These are phyloP conservation scores for Rhinocladiella similis DNA, from an alignment of 2,329 filamentous ascomycete genomes.

Conservation along the genomic window DNA sequence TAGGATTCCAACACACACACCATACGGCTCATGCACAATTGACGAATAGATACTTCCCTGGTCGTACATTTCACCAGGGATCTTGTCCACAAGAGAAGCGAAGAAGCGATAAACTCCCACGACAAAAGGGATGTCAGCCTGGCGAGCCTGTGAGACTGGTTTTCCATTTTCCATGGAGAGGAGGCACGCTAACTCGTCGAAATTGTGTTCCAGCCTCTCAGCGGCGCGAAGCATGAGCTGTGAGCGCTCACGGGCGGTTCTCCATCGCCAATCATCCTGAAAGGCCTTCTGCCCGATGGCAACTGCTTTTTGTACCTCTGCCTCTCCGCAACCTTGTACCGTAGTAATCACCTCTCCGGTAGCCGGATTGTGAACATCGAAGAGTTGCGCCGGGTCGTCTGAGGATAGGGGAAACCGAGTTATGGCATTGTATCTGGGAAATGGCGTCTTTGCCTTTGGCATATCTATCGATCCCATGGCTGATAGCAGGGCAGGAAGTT, in stretches of 20 bases:
- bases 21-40: slow-evolving; percentile 14
- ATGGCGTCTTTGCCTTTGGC: too few species aligned
- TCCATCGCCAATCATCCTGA: slow-evolving; percentile 17
- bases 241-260: slow-evolving; percentile 1
- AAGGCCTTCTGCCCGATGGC: slow-evolving; percentile 2
- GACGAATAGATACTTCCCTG: slow-evolving; percentile 12
- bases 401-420: slow-evolving; percentile 14
- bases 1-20: slow-evolving; percentile 49
- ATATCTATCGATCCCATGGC: too few species aligned
- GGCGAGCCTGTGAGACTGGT: slow-evolving; percentile 24
- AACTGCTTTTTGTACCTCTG: neutral
- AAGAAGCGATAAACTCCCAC: slow-evolving; percentile 29
- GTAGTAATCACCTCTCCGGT: slow-evolving; percentile 19
- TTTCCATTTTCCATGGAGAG: slow-evolving; percentile 33
- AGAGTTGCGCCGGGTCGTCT: slow-evolving; percentile 13
- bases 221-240: slow-evolving; percentile 7
- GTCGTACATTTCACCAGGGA: slow-evolving; percentile 14
- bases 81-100: slow-evolving; percentile 25
- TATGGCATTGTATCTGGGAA: too few species aligned
- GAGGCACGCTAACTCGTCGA: slow-evolving; percentile 29
- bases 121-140: slow-evolving; percentile 25
- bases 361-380: slow-evolving; percentile 19
- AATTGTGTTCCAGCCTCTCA: slow-evolving; percentile 10
- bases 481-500: too few species aligned
- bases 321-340: slow-evolving; percentile 8